Base-by-base conservation (phyloP, 2,329 filamentous ascomycete species). In the Cladobotryum mycophilum region DNA sequence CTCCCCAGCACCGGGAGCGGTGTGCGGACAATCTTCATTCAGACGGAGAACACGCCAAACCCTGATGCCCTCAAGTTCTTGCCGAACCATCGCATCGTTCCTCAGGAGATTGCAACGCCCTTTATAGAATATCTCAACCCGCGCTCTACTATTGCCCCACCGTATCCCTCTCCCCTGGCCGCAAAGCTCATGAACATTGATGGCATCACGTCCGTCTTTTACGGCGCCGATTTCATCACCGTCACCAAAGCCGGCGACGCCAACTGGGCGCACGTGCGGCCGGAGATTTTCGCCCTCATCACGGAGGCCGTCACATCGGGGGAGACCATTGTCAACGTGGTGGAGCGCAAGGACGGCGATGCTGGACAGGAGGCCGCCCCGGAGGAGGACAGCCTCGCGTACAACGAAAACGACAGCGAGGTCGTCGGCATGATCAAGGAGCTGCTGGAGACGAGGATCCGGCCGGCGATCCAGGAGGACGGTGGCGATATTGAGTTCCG, bases 341-440 rank as follows among this genome's bases (percentile, higher is more conserved):
- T 81, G 2, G 84, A 86, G 59, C 79, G 78, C 59, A 82, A 81
- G 53, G 65, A 80, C 56, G 80, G 64, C 59, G 78, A 71, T 54
- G 71, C 56, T 5, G 55, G 48, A 2, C 76, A 58, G 58, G 63
- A 59, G 2, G 57, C 55, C 4, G 56, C 56, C 5, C 53, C 49
- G 4, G 70, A 73, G 55, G 80, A 81, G 54, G 89, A 95, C 61
- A 87, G 82, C 53, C 74, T 96, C 47, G 81, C 81, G 18, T 96
- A 92, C 67, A 84, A 92, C 60, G 90, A 96, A 65, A 85, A 95
- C 55, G 93, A 99, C 66, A 86, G 85, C 58, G 93, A 99, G 70
- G 89, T 96, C 11, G 86, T 99, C 8, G 87, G 89, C 53, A 97
- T 97, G 93, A 97, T 99, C 72, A 96, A 97, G 74, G 93, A 99